Percentiles rank a stretch among this genome's conserved stretches.
Evolutionary conservation across 1,284 basidiomycete species (phyloP).

Genomic region (Ceratobasidium papillatum): DNA sequence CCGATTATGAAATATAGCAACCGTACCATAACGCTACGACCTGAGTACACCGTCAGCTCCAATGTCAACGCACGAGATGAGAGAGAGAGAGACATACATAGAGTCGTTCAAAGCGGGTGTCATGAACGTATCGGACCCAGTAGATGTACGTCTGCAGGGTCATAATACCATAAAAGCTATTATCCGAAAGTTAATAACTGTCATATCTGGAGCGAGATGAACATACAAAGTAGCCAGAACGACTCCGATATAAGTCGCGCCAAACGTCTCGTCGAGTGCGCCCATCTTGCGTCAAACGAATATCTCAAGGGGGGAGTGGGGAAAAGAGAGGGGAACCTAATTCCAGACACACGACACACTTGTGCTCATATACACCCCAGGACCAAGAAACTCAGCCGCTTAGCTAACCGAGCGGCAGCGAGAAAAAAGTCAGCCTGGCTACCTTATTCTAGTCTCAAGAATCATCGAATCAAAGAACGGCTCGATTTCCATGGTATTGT

Average conservation of each 20-base stretch:
- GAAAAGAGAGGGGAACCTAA: background rate
- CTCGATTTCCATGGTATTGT: background rate
- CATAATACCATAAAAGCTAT: constrained; percentile 32
- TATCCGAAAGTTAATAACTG: background rate
- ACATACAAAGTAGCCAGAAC: constrained; percentile 32
- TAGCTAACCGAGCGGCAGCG: constrained; percentile 2
- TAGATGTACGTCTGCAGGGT: constrained; percentile 28
- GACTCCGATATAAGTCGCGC: constrained; percentile 35
- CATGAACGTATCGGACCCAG: constrained; percentile 29
- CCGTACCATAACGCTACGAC: constrained; percentile 22
- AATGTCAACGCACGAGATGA: too few species aligned
- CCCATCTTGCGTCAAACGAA: constrained; percentile 1
- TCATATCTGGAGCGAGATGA: background rate
- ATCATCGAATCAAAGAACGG: background rate
- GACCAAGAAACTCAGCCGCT: background rate
- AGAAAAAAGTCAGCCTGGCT: background rate
- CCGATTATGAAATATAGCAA: background rate
- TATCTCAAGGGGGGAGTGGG: background rate
- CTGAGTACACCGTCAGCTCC: too few species aligned
- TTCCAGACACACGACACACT: background rate
- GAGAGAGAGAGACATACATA: background rate
- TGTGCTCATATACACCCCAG: background rate
- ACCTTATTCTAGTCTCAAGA: background rate
- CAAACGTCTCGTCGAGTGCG: constrained; percentile 4
- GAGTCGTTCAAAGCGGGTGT: constrained; percentile 19